Percentiles rank a stretch among this genome's conserved stretches.
Conservation (phyloP, 306 rosid genomes). For the Begonia loranthoides region DNA sequence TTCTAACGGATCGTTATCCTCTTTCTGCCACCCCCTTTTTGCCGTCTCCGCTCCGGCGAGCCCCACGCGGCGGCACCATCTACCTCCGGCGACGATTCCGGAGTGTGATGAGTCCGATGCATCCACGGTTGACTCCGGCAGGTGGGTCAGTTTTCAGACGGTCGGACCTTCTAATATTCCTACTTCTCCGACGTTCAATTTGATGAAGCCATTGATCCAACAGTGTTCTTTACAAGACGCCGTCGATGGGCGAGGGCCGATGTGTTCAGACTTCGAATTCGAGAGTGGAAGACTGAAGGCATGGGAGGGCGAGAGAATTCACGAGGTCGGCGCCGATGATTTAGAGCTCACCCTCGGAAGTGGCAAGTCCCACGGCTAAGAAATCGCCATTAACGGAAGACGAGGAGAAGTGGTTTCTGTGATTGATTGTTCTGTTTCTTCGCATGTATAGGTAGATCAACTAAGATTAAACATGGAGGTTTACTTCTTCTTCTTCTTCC, state of each 20-base stretch:
- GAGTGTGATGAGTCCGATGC: slow-evolving; percentile 94
- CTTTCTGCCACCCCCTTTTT: slow-evolving; percentile 56
- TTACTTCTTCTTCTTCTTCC: too few relatives aligned
- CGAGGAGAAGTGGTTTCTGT: too few relatives aligned
- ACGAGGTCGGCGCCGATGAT: too few relatives aligned
- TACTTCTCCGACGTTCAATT: slow-evolving; percentile 83
- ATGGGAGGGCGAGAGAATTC: too few relatives aligned
- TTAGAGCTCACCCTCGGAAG: too few relatives aligned
- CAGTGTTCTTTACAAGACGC: slow-evolving; percentile 33
- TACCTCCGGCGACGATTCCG: slow-evolving; percentile 70
- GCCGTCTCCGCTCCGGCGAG: slow-evolving; percentile 92
- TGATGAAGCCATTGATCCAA: slow-evolving; percentile 53
- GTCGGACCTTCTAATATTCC: slow-evolving; percentile 45
- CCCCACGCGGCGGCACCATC: slow-evolving; percentile 62
- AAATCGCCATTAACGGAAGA: too few relatives aligned
- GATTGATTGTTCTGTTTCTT: too few relatives aligned
- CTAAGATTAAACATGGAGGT: too few relatives aligned
- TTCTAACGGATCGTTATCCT: slow-evolving; percentile 33
- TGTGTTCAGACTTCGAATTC: slow-evolving; percentile 64
- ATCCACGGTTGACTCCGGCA: slow-evolving; percentile 80
- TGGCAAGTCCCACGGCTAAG: too few relatives aligned
- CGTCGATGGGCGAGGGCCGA: slow-evolving; percentile 30
- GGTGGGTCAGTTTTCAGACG: slow-evolving; percentile 85
- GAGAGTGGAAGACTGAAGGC: slow-evolving; percentile 42
- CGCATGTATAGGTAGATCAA: too few relatives aligned